A percentile compares a stretch with the other conserved stretches of the same genome.
Evolutionary conservation across 2,329 filamentous ascomycete genomes (phyloP).

Genomic region (Volutella citrinella): DNA sequence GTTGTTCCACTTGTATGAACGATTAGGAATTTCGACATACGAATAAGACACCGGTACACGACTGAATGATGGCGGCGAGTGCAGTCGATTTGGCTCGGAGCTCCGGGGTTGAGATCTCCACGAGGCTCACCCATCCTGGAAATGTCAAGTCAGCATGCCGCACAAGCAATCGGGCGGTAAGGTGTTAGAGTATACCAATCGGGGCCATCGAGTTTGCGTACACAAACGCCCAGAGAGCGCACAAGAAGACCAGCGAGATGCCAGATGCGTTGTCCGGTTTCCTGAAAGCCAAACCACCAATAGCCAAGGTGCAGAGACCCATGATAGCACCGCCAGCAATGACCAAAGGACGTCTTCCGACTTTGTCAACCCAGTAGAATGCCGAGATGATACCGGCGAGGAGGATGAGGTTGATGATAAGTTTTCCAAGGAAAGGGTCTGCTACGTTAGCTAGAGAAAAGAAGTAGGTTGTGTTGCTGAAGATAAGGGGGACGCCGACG

Average conservation of each 20-base stretch:
- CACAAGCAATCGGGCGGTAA: too few species aligned
- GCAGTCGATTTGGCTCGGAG: constrained; percentile 11
- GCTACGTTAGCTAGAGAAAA: constrained; percentile 3
- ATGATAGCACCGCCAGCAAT: constrained; percentile 1
- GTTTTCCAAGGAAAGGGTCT: constrained; percentile 2
- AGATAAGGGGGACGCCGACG: constrained; percentile 1
- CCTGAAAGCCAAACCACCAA: constrained; percentile 2
- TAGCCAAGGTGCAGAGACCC: not conserved
- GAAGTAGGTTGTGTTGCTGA: constrained; percentile 1
- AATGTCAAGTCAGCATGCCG: not conserved
- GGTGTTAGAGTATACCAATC: constrained; percentile 3
- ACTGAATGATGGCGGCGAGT: constrained; percentile 9
- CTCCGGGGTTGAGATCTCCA: constrained; percentile 7
- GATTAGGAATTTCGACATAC: too few species aligned
- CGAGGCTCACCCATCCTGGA: constrained; percentile 10
- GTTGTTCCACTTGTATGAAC: too few species aligned
- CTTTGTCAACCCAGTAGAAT: constrained; percentile 1
- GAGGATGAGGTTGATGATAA: constrained; percentile 2
- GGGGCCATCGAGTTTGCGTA: constrained; percentile 9
- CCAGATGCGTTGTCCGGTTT: not conserved
- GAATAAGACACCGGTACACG: constrained; percentile 8
- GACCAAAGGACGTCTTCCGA: constrained; percentile 1
- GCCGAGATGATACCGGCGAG: not conserved
- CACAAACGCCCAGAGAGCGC: constrained; percentile 11
- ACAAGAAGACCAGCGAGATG: constrained; percentile 6